These are phyloP conservation scores for Aspergillus aculeatus DNA, from an alignment of 2,329 filamentous ascomycete genomes.

Conservation along the genomic window DNA sequence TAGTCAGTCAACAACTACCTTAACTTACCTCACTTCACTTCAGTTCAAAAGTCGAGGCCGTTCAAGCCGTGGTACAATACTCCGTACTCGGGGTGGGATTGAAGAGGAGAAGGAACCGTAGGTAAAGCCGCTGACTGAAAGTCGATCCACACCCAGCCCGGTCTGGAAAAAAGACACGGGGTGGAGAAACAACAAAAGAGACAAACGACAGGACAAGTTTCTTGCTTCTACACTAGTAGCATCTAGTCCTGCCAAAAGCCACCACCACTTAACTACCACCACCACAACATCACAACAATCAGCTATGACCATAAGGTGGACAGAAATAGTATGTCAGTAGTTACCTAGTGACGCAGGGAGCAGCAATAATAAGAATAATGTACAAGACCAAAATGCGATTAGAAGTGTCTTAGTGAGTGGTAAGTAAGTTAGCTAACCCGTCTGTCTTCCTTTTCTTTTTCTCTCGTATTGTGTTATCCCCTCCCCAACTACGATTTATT, in stretches of 20 bases:
- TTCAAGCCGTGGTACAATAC: constrained; percentile 3
- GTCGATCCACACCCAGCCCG: constrained; percentile 5
- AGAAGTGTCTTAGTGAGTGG: no score
- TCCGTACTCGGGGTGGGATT: constrained; percentile 5
- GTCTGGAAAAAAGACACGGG: background rate
- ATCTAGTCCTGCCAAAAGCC: background rate
- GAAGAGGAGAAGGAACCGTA: constrained; percentile 1
- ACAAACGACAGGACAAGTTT: background rate
- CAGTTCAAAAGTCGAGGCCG: background rate
- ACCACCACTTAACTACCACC: no score
- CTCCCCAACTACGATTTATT: background rate
- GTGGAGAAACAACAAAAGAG: background rate
- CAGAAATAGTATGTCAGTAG: no score
- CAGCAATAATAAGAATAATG: no score
- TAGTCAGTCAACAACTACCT: background rate
- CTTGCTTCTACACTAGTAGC: background rate
- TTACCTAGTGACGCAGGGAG: no score
- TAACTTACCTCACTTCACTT: background rate
- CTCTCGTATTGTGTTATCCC: background rate
- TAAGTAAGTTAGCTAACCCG: no score
- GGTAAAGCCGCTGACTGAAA: background rate
- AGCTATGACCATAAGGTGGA: no score
- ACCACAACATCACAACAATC: no score
- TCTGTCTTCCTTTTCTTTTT: background rate
- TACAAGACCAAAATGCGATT: no score